Evolutionary conservation across 108 stramenopile species (phyloP), one percentile per base, ranked within the genome.

Genomic region (Pseudonitzschia multistriata): DNA sequence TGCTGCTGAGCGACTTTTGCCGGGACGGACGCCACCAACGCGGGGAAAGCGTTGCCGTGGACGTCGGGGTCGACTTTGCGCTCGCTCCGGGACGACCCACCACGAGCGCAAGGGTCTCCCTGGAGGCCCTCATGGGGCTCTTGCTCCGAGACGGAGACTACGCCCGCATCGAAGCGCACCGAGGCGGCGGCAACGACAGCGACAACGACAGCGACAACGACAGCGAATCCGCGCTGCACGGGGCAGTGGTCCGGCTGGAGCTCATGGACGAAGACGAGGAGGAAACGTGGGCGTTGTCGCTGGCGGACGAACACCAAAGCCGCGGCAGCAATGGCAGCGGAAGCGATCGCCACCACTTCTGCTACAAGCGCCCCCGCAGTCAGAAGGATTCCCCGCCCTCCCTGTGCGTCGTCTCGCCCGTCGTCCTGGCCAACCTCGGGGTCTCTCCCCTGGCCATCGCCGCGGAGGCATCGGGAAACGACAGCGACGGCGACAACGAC

Each of bases 371-470:
- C n/a, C n/a, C n/a, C n/a, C n/a, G n/a, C n/a, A n/a, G n/a, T n/a
- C n/a, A n/a, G n/a, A n/a, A n/a, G n/a, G n/a, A 45, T 45, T 10
- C 42, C 8, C 4, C n/a, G 0, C 31, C 6, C 17, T 13, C 13
- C 19, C 31, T 34, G 3, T 59, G 57, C n/a, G 28, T 40, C 34
- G 40, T 73, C 24, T 29, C 67, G 40, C 60, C 74, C 4, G 39
- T 75, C 47, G 67, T 66, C 1, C 53, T 54, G 22, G 29, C 60
- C 3, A 75, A 75, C 62, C 27, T 75, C 1, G 74, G 74, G 2
- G 25, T 68, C 25, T 42, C 49, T 14, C 34, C 31, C 33, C 25
- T 17, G 45, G 49, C 1, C 42, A 45, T 45, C 17, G 15, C 42
- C 11, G 17, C 42, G 5, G 17, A 17, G 8, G 2, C 42, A 45